Base-by-base conservation (phyloP, 768 basidiomycete species). In the Saitozyma podzolica region DNA sequence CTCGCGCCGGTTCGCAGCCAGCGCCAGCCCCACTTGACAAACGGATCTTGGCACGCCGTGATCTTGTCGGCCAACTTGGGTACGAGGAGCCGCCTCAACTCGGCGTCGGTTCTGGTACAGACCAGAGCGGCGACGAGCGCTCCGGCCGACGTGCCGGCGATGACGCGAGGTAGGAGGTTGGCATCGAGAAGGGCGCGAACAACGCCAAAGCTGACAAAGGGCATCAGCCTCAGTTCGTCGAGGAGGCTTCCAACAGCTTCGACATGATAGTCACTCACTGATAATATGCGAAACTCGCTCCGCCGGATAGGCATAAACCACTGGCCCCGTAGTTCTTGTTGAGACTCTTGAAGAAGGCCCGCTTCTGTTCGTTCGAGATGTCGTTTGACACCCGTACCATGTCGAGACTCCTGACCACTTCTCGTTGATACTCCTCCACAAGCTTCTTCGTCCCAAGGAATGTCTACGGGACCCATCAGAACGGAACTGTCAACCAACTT, bases 201-300 rank as follows among this genome's bases (percentile, higher is more conserved):
- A 17, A 97, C 90, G 8, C 95, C 95, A 73, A 89, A 86, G 74
- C 75, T 76, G 56, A 20, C 56, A 8, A 29, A 56, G 56, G n/a
- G 7, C 19, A 53, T 48, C 20, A 48, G 43, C 52, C n/a, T 11
- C 51, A 29, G 11, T 6, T 42, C 29, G 29, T 29, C 29, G 29
- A 29, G 29, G 29, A 29, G 29, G 29, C 29, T 29, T 29, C 29
- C 10, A 13, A 50, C 17, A 37, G 40, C n/a, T 11, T 11, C 51
- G 19, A 10, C 51, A 37, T 14, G 51, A 52, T 20, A 37, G 29
- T 6, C 9, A 67, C 78, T 43, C 51, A 69, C 86, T 74, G 79
- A 88, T 92, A 97, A 76, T 95, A 96, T 9, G 92, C 93, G 75
- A 97, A 95, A 0, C 89, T 88, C 8, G 91, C 96, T 7, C 96